Percentiles rank a stretch among this genome's conserved stretches.
These are phyloP conservation scores for Epichloe sylvatica DNA, from an alignment of 2,329 filamentous ascomycete genomes.

Conservation along the genomic window DNA sequence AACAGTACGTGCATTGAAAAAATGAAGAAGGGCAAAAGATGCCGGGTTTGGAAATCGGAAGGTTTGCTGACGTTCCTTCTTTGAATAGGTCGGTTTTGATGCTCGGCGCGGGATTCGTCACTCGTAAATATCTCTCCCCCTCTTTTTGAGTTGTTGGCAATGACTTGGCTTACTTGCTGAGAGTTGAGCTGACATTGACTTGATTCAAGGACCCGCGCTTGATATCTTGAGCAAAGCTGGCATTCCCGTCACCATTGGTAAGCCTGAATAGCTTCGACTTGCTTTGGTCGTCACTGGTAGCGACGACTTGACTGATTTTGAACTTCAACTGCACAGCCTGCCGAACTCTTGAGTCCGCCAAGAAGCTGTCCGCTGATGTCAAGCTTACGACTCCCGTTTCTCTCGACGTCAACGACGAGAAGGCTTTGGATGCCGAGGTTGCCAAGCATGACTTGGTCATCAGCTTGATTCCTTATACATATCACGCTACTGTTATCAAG, in stretches of 20 bases:
- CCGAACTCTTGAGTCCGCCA: slow-evolving; percentile 62
- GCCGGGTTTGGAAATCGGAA: too few relatives aligned
- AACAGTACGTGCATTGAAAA: too few relatives aligned
- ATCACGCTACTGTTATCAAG: slow-evolving; percentile 82
- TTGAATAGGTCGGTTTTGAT: slow-evolving; percentile 18
- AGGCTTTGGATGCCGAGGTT: slow-evolving; percentile 67
- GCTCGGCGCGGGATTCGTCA: slow-evolving; percentile 44
- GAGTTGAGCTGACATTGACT: neutral
- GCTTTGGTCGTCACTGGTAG: neutral
- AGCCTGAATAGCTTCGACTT: neutral
- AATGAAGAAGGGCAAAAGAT: too few relatives aligned
- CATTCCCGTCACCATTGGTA: slow-evolving; percentile 52
- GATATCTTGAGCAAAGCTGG: slow-evolving; percentile 48
- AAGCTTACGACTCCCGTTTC: slow-evolving; percentile 62
- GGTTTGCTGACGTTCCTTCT: neutral
- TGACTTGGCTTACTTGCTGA: too few relatives aligned
- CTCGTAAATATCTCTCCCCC: slow-evolving; percentile 12
- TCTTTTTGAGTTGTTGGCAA: too few relatives aligned
- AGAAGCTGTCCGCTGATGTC: slow-evolving; percentile 60
- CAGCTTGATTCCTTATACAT: slow-evolving; percentile 80
- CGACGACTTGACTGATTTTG: too few relatives aligned
- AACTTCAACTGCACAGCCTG: slow-evolving; percentile 42
- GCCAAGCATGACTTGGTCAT: slow-evolving; percentile 69
- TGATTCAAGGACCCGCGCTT: slow-evolving; percentile 39
- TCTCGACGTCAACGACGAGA: slow-evolving; percentile 66